These are phyloP conservation scores for Lipomyces chichibuensis DNA, from an alignment of 805 yeast species.

Conservation along the genomic window DNA sequence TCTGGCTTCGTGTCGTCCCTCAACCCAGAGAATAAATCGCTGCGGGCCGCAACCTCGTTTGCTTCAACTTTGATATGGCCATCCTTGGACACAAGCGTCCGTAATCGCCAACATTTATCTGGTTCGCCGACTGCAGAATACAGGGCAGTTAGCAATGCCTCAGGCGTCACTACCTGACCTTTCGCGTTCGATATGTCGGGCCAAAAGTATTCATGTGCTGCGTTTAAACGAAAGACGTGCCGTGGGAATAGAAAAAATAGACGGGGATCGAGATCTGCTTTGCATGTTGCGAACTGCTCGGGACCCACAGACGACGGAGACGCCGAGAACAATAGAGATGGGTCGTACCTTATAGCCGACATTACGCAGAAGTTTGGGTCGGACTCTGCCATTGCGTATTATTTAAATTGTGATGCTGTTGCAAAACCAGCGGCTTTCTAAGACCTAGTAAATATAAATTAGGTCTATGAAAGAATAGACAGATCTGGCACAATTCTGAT, in stretches of 20 bases:
- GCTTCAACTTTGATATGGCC: conserved; percentile 25
- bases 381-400: background rate
- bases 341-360: conserved; percentile 30
- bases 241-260: conserved; percentile 31
- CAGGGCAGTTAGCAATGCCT: conserved; percentile 18
- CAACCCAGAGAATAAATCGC: conserved; percentile 31
- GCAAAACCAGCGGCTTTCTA: no score
- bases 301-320: conserved; percentile 35
- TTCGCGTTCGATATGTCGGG: conserved; percentile 13
- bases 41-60: conserved; percentile 7
- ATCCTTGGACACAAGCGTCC: conserved; percentile 18
- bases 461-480: no score
- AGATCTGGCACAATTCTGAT: no score
- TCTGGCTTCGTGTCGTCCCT: conserved; percentile 20
- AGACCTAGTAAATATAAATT: no score
- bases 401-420: background rate
- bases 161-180: conserved; percentile 2
- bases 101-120: conserved; percentile 22
- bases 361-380: conserved; percentile 21
- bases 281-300: conserved; percentile 19
- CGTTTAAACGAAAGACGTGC: conserved; percentile 30
- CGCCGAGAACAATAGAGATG: conserved; percentile 21
- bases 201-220: conserved; percentile 26
- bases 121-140: conserved; percentile 21
- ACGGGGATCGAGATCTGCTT: conserved; percentile 22